phyloP scores from a whole-genome alignment of 306 rosid genomes.

The Canavalia gladiata region DNA sequence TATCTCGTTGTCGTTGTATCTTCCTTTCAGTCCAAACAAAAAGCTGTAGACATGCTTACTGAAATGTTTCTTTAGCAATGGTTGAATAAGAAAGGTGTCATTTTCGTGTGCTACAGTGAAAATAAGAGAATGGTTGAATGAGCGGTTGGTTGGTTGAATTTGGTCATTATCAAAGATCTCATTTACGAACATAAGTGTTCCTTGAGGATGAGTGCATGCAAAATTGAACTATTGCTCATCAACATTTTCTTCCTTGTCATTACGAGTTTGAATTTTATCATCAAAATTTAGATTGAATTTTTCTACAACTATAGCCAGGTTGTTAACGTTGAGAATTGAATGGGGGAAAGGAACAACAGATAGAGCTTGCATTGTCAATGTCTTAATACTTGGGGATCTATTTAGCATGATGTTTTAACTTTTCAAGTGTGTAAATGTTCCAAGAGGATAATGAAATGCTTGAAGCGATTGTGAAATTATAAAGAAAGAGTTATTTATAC shows the following conservation, averaged over 20 bases:
- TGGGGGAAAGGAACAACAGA: not conserved
- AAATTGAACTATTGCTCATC: not conserved
- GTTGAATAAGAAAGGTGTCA: conserved; percentile 17
- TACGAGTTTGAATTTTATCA: not conserved
- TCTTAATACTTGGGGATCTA: not conserved
- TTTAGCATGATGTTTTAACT: not conserved
- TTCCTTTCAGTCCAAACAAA: not conserved
- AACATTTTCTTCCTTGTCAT: not conserved
- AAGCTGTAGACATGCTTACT: conserved; percentile 11
- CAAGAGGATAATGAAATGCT: not conserved
- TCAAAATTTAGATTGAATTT: not conserved
- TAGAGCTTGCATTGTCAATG: conserved; percentile 8
- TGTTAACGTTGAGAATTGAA: not conserved
- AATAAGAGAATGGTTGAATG: conserved; percentile 52
- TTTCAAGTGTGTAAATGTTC: not conserved
- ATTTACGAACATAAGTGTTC: conserved; percentile 58
- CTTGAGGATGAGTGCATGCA: conserved; percentile 39
- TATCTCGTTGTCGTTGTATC: not conserved
- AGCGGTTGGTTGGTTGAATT: conserved; percentile 58
- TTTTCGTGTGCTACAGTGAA: not conserved
- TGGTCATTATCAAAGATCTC: conserved; percentile 67
- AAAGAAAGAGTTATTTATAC: not conserved
- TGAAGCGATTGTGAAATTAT: not conserved
- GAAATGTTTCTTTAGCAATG: conserved; percentile 64
- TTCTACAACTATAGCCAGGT: too few relatives aligned